Percentiles rank a stretch among this genome's conserved stretches.
These are phyloP conservation scores for Plectosphaerella plurivora DNA, from an alignment of 2,329 filamentous ascomycete species.

Conservation along the genomic window DNA sequence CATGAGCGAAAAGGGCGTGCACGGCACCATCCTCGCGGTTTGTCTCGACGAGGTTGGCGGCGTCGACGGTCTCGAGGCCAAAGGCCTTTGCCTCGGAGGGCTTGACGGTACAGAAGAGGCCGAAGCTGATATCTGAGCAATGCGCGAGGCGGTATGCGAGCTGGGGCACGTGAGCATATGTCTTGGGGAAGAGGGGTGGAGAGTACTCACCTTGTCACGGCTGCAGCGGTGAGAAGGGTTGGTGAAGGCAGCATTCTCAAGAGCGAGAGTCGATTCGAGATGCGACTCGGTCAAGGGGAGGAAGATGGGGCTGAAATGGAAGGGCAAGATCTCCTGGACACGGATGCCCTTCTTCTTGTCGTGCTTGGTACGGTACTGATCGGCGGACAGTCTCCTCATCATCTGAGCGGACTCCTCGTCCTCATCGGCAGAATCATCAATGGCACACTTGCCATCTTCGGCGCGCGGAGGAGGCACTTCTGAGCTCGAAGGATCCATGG, in stretches of 20 bases:
- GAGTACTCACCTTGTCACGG: slow-evolving; percentile 45
- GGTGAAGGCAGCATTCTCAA: slow-evolving; percentile 51
- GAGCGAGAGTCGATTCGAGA: slow-evolving; percentile 51
- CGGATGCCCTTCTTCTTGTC: slow-evolving; percentile 20
- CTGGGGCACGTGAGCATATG: slow-evolving; percentile 33
- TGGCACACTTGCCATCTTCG: slow-evolving; percentile 19
- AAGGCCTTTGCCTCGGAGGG: slow-evolving; percentile 41
- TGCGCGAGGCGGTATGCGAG: slow-evolving; percentile 70
- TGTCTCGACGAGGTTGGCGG: slow-evolving; percentile 55
- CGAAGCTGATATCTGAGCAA: slow-evolving; percentile 74
- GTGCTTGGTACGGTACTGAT: slow-evolving; percentile 30
- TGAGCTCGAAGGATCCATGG: not conserved
- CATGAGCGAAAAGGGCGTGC: slow-evolving; percentile 69
- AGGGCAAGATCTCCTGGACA: slow-evolving; percentile 43
- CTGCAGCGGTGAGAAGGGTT: slow-evolving; percentile 45
- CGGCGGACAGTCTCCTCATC: slow-evolving; percentile 32
- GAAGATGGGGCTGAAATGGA: slow-evolving; percentile 68
- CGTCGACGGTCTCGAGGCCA: slow-evolving; percentile 47
- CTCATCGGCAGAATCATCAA: slow-evolving; percentile 34
- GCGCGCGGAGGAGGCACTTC: not conserved
- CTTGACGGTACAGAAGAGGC: slow-evolving; percentile 68
- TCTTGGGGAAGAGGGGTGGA: not conserved
- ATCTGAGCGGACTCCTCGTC: slow-evolving; percentile 29
- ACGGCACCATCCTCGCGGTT: slow-evolving; percentile 49
- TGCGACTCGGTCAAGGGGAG: slow-evolving; percentile 66